A percentile compares a stretch with the other conserved stretches of the same genome.
phyloP scores from a whole-genome alignment of 441 rosid species.

The Brassica hybrid region DNA sequence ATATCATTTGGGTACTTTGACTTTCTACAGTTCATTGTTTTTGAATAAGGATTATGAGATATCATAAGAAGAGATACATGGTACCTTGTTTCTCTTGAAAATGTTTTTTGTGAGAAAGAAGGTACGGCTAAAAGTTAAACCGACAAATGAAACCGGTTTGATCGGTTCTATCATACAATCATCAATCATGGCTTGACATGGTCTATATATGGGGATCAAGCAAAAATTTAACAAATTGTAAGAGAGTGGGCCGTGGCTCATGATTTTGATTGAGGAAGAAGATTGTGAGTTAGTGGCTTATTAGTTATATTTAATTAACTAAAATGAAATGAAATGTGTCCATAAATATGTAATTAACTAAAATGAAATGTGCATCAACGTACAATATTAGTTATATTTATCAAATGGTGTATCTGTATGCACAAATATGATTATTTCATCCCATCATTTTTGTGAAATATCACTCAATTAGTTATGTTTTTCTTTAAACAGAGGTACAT shows the following conservation, averaged over 20 bases:
- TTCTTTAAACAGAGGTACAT: slow-evolving; percentile 5
- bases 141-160: background rate
- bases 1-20: background rate
- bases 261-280: background rate
- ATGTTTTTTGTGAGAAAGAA: background rate
- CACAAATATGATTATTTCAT: slow-evolving; percentile 4
- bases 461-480: background rate
- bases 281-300: background rate
- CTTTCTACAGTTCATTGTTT: background rate
- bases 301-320: too few species aligned
- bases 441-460: slow-evolving; percentile 10
- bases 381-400: background rate
- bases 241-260: background rate
- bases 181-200: too few species aligned
- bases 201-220: background rate
- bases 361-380: too few species aligned
- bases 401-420: slow-evolving; percentile 12
- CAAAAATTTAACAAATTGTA: background rate
- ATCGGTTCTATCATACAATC: background rate
- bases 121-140: background rate
- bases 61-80: background rate
- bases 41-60: background rate
- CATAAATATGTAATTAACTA: too few species aligned
- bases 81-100: background rate
- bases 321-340: too few species aligned